Conservation (phyloP, 139 green algal genomes). For the Haematococcus lacustris region DNA sequence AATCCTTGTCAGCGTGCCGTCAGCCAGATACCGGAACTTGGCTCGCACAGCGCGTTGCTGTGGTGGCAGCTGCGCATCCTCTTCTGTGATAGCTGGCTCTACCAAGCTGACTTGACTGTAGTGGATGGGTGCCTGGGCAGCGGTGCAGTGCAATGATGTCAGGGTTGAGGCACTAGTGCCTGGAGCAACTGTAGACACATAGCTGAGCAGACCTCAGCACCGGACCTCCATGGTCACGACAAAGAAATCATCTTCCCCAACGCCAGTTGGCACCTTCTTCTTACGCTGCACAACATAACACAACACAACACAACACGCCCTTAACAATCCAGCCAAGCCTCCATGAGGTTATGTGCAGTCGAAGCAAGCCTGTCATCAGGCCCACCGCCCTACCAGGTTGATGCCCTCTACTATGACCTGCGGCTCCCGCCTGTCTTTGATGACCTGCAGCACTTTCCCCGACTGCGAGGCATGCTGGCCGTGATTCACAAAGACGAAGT, state of each 20-base stretch:
- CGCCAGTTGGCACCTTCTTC: constrained; percentile 15
- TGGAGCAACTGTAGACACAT: not conserved
- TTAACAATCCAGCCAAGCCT: not conserved
- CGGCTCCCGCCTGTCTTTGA: constrained; percentile 32
- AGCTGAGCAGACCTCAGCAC: not conserved
- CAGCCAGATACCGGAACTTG: constrained; percentile 3
- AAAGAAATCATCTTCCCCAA: constrained; percentile 20
- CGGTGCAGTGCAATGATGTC: not conserved
- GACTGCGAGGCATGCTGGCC: constrained; percentile 20
- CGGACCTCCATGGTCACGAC: constrained; percentile 39
- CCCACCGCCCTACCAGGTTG: constrained; percentile 31
- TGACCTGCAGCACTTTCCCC: constrained; percentile 32
- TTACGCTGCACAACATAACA: constrained; percentile 23
- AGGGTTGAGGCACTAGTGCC: not conserved
- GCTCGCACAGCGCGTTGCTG: constrained; percentile 4
- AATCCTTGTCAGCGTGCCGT: too few relatives aligned
- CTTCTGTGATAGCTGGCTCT: constrained; percentile 7
- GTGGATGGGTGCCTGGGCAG: constrained; percentile 26
- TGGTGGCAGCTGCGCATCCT: not conserved
- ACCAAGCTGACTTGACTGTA: constrained; percentile 28
- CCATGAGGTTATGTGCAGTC: not conserved
- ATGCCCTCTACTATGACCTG: constrained; percentile 41
- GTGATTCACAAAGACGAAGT: constrained; percentile 24
- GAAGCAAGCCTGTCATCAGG: not conserved
- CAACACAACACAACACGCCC: not conserved